Evolutionary conservation across 139 green algal species (phyloP).

Genomic region (Diplosphaera chodatii): DNA sequence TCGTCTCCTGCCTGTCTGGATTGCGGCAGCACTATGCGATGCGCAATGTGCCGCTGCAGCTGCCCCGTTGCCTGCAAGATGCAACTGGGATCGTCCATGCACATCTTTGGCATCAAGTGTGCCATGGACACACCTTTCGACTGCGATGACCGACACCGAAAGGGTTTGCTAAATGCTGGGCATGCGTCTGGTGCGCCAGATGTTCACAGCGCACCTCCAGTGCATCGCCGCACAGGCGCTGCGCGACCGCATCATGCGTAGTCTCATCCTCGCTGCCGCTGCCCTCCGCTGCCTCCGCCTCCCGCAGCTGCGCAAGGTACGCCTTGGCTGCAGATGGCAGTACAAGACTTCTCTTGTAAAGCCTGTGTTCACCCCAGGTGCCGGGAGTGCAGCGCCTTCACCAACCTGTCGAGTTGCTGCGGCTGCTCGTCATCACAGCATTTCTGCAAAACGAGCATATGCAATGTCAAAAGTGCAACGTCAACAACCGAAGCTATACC

Average conservation of each 20-base stretch:
- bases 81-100: no score
- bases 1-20: conserved; percentile 8
- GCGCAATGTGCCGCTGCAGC: conserved; percentile 43
- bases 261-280: conserved; percentile 1
- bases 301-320: conserved; percentile 57
- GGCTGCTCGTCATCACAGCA: neutral
- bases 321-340: conserved; percentile 69
- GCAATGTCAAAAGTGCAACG: neutral
- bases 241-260: conserved; percentile 22
- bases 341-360: no score
- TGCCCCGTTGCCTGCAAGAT: conserved; percentile 34
- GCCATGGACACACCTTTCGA: no score
- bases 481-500: conserved; percentile 25
- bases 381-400: no score
- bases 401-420: neutral
- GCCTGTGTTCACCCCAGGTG: no score
- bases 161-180: no score
- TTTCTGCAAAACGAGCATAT: neutral
- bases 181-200: no score
- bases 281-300: conserved; percentile 28
- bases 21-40: conserved; percentile 36
- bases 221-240: conserved; percentile 36
- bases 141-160: no score
- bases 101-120: no score
- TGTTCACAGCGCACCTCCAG: conserved; percentile 28